Evolutionary conservation across 2,329 filamentous ascomycete species (phyloP).

Genomic region (Nigrograna mackinnonii): DNA sequence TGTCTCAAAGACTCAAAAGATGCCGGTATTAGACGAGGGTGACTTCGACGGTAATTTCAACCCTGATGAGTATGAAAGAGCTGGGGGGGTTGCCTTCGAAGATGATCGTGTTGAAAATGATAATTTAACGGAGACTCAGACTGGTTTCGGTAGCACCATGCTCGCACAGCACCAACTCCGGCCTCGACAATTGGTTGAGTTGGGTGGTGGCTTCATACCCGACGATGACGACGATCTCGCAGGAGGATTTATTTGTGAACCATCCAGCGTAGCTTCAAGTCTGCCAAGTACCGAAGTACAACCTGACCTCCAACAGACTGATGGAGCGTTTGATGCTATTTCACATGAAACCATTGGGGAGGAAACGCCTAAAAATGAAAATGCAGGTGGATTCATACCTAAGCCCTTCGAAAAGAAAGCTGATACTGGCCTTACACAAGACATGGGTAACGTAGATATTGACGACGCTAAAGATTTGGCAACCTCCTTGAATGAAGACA

Average conservation of each 20-base stretch:
- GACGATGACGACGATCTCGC: constrained; percentile 19
- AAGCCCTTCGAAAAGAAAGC: too few relatives aligned
- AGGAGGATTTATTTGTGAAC: constrained; percentile 21
- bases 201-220: constrained; percentile 24
- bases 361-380: too few relatives aligned
- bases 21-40: constrained; percentile 6
- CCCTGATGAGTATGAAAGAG: constrained; percentile 6
- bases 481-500: background rate
- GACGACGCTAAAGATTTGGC: too few relatives aligned
- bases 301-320: too few relatives aligned
- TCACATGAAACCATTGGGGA: too few relatives aligned
- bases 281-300: background rate
- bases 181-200: constrained; percentile 23
- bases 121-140: constrained; percentile 32
- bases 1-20: too few relatives aligned
- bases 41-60: constrained; percentile 14
- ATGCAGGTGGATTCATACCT: background rate
- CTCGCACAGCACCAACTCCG: constrained; percentile 30
- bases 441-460: too few relatives aligned
- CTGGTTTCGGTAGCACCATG: constrained; percentile 31
- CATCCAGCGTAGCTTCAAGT: too few relatives aligned
- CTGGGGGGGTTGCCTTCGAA: constrained; percentile 25
- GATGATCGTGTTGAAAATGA: too few relatives aligned
- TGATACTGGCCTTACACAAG: too few relatives aligned
- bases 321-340: too few relatives aligned